These are phyloP conservation scores for Saccharum hybrid DNA, from an alignment of 202 grass and related monocot genomes.

Conservation along the genomic window DNA sequence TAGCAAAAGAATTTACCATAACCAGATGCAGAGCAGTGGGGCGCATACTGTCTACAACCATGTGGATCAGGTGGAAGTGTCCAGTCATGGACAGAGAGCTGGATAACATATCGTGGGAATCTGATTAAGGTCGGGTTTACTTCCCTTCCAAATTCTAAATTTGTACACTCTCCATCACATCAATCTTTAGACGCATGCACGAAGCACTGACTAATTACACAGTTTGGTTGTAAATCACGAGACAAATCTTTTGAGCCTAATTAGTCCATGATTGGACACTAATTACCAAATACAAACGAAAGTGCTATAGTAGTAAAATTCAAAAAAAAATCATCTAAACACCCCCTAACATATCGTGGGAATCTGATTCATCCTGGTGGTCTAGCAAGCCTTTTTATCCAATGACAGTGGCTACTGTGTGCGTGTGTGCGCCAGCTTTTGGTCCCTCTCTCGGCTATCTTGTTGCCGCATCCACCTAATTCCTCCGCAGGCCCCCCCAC, in stretches of 20 bases:
- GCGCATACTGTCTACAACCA: neutral
- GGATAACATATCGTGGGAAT: conserved; percentile 63
- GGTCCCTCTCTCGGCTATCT: conserved; percentile 51
- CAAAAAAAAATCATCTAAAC: no score
- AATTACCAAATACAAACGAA: no score
- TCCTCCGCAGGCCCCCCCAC: neutral
- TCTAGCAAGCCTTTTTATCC: conserved; percentile 53
- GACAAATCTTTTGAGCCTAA: no score
- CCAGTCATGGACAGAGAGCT: conserved; percentile 33
- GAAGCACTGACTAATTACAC: no score
- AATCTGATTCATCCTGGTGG: conserved; percentile 60
- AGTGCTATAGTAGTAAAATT: no score
- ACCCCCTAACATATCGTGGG: conserved; percentile 49
- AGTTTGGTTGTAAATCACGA: no score
- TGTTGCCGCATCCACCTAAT: conserved; percentile 65
- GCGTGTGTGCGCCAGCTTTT: conserved; percentile 48
- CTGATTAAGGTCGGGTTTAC: conserved; percentile 33
- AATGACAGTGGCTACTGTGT: conserved; percentile 56
- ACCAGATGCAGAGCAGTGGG: conserved; percentile 7
- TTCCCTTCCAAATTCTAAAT: no score
- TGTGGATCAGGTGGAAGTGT: conserved; percentile 51
- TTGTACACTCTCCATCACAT: no score
- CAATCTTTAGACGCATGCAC: no score
- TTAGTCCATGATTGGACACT: no score
- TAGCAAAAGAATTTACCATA: neutral